phyloP scores from a whole-genome alignment of 2,329 filamentous ascomycete genomes.

The Diaporthe batatas region DNA sequence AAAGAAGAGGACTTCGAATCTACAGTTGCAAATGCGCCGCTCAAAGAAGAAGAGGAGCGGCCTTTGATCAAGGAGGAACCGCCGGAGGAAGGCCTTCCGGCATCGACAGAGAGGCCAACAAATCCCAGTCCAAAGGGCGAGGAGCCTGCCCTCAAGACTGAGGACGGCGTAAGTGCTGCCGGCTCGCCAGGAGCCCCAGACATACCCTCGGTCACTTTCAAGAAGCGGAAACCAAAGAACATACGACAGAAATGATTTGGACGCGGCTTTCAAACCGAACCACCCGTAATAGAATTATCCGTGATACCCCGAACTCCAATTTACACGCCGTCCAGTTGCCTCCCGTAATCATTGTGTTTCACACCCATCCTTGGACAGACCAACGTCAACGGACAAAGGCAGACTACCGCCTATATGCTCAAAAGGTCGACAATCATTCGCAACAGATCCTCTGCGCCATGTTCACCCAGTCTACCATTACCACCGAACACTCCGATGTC shows the following conservation, averaged over 20 bases:
- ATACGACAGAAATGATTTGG: conserved; percentile 68
- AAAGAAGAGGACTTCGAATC: conserved; percentile 45
- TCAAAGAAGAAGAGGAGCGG: conserved; percentile 56
- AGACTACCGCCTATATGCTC: background rate
- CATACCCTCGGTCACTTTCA: conserved; percentile 74
- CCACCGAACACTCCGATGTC: conserved; percentile 58
- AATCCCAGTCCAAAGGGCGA: conserved; percentile 44
- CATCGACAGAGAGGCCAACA: conserved; percentile 39
- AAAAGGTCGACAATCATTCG: conserved; percentile 29
- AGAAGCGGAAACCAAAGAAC: conserved; percentile 81
- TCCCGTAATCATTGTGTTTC: background rate
- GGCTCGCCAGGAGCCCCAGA: conserved; percentile 39
- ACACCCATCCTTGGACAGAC: background rate
- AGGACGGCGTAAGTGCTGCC: conserved; percentile 44
- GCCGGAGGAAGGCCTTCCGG: conserved; percentile 45
- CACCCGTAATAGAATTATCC: background rate
- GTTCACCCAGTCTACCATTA: conserved; percentile 33
- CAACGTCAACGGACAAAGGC: background rate
- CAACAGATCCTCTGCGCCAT: conserved; percentile 30
- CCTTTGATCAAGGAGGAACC: conserved; percentile 58
- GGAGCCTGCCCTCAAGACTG: conserved; percentile 42
- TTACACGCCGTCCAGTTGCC: background rate
- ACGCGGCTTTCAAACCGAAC: background rate
- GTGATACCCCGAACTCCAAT: background rate
- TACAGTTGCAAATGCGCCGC: conserved; percentile 47